phyloP scores from a whole-genome alignment of 352 stramenopile genomes.

The Globisporangium echinulatum region DNA sequence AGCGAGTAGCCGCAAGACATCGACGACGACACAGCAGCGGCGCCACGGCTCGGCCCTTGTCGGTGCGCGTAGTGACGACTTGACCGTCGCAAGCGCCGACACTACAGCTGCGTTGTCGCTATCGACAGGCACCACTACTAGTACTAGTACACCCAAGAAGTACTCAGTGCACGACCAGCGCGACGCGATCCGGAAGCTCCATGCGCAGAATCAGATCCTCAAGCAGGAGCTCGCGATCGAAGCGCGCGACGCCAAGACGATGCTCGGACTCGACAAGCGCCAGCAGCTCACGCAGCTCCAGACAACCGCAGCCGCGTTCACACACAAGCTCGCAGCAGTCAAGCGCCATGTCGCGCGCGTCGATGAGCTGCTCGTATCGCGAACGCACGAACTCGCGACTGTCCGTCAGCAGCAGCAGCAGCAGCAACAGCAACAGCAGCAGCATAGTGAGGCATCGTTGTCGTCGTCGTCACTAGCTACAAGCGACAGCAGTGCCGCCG shows the following conservation, averaged over 20 bases:
- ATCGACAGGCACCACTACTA: not conserved
- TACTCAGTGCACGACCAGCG: constrained; percentile 70
- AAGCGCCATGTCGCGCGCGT: constrained; percentile 35
- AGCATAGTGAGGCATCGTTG: constrained; percentile 1
- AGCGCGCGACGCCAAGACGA: constrained; percentile 37
- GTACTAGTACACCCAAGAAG: constrained; percentile 10
- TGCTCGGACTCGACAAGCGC: constrained; percentile 50
- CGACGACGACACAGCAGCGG: constrained; percentile 4
- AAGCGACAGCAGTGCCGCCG: constrained; percentile 3
- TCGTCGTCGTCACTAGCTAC: constrained; percentile 1
- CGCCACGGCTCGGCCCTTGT: not conserved
- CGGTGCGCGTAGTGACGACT: constrained; percentile 5
- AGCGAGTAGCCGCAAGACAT: not conserved
- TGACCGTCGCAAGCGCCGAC: not conserved
- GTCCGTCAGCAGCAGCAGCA: constrained; percentile 30
- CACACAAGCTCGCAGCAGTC: constrained; percentile 39
- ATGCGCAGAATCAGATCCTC: constrained; percentile 70
- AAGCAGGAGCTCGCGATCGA: constrained; percentile 73
- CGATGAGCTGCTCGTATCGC: constrained; percentile 39
- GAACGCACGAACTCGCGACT: constrained; percentile 38
- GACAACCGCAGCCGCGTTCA: constrained; percentile 36
- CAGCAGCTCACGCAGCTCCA: constrained; percentile 51
- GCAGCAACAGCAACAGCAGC: constrained; percentile 1
- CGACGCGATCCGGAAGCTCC: constrained; percentile 61
- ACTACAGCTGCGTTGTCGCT: not conserved